phyloP scores from a whole-genome alignment of 139 green algal genomes.

The Astrephomene gubernaculifera region DNA sequence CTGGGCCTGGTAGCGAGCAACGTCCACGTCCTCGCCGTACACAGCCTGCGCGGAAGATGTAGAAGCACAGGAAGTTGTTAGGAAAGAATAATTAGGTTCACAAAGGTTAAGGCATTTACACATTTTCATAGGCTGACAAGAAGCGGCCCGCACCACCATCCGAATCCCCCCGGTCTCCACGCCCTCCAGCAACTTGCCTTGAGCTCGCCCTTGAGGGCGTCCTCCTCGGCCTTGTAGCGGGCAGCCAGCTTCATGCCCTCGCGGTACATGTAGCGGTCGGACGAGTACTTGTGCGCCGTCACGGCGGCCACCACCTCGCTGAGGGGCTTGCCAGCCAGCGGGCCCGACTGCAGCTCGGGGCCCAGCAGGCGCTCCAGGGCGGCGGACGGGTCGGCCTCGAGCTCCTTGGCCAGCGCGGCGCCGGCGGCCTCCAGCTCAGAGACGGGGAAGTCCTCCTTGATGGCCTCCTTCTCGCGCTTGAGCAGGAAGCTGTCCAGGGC shows the following conservation, averaged over 20 bases:
- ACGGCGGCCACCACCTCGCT: constrained; percentile 59
- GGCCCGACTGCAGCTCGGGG: constrained; percentile 54
- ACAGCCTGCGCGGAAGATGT: constrained; percentile 48
- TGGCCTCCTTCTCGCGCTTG: constrained; percentile 57
- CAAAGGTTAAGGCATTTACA: too few species aligned
- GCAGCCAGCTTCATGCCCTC: constrained; percentile 72
- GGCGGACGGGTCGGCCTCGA: constrained; percentile 55
- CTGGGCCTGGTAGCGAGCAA: constrained; percentile 39
- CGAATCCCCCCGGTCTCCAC: too few species aligned
- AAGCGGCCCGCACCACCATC: too few species aligned
- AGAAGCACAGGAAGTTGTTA: too few species aligned
- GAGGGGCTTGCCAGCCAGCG: constrained; percentile 43
- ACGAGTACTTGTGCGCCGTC: constrained; percentile 66
- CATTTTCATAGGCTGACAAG: too few species aligned
- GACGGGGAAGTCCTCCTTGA: constrained; percentile 42
- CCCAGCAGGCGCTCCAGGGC: constrained; percentile 66
- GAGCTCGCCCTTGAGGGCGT: constrained; percentile 62
- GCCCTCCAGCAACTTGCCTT: constrained; percentile 51
- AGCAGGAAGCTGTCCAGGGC: constrained; percentile 66
- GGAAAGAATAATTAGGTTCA: too few species aligned
- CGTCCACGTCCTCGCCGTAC: constrained; percentile 52
- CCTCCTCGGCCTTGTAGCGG: constrained; percentile 61
- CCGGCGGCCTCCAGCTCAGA: constrained; percentile 53
- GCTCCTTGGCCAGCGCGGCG: constrained; percentile 57
- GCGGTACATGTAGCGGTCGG: constrained; percentile 62